These are phyloP conservation scores for Colletotrichum sp. DNA, from an alignment of 2,329 filamentous ascomycete genomes.

Conservation along the genomic window DNA sequence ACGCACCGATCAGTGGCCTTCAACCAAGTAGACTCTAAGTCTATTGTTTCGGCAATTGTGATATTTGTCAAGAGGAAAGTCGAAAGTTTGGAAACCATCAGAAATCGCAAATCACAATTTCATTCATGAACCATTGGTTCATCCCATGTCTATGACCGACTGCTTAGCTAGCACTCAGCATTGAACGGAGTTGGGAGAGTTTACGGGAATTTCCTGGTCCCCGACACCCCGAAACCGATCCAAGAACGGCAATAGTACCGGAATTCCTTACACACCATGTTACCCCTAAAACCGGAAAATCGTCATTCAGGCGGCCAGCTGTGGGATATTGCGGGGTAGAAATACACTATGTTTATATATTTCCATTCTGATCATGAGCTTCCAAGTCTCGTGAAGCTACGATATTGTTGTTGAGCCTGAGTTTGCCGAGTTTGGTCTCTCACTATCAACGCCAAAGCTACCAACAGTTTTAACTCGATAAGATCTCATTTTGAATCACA, in stretches of 20 bases:
- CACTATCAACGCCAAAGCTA: background rate
- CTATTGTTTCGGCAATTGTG: background rate
- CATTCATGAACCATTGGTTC: background rate
- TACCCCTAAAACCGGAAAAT: background rate
- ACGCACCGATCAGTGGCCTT: fast-evolving
- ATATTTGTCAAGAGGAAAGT: background rate
- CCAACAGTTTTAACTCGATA: fast-evolving
- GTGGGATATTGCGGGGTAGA: background rate
- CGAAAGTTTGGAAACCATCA: background rate
- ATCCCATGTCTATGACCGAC: background rate
- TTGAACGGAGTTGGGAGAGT: background rate
- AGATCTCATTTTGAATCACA: background rate
- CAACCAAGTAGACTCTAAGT: background rate
- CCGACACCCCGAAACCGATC: background rate
- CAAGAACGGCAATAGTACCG: background rate
- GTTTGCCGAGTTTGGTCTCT: background rate
- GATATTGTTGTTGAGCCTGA: background rate
- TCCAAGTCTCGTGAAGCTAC: background rate
- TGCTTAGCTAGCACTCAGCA: background rate
- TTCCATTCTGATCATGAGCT: background rate
- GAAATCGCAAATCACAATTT: background rate
- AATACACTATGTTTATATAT: background rate
- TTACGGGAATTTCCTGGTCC: background rate
- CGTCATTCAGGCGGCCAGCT: background rate
- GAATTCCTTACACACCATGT: background rate